phyloP scores from a whole-genome alignment of 768 basidiomycete species.

The Kwoniella dendrophila region DNA sequence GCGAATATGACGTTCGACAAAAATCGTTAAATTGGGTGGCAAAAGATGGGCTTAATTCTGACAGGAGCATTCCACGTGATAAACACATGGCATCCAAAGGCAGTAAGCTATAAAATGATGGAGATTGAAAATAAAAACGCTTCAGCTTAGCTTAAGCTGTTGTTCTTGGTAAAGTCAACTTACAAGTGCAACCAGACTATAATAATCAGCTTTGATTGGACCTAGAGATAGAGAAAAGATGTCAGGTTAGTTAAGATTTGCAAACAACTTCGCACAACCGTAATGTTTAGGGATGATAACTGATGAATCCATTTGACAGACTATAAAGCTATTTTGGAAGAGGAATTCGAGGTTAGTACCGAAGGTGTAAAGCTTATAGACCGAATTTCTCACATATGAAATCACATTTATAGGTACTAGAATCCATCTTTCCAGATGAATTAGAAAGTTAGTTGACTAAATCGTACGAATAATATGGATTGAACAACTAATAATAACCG shows the following conservation, averaged over 20 bases:
- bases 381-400: conserved; percentile 12
- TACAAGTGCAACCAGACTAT: no score
- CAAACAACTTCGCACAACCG: background rate
- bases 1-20: background rate
- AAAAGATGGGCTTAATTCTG: background rate
- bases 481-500: conserved; percentile 36
- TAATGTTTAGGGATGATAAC: background rate
- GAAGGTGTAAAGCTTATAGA: conserved; percentile 24
- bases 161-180: no score
- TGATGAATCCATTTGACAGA: conserved; percentile 25
- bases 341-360: conserved; percentile 88
- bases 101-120: no score
- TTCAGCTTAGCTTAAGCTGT: no score
- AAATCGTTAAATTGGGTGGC: conserved; percentile 16
- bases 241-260: conserved; percentile 5
- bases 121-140: no score
- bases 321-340: conserved; percentile 62
- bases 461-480: no score
- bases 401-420: conserved; percentile 73
- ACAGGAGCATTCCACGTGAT: conserved; percentile 5
- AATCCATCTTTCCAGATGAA: conserved; percentile 94
- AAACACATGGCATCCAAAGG: no score
- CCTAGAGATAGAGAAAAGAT: background rate
- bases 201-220: no score
- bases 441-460: conserved; percentile 74